Evolutionary conservation across 305 asterid genomes (phyloP).

Genomic region (Stenogyne calaminthoides): DNA sequence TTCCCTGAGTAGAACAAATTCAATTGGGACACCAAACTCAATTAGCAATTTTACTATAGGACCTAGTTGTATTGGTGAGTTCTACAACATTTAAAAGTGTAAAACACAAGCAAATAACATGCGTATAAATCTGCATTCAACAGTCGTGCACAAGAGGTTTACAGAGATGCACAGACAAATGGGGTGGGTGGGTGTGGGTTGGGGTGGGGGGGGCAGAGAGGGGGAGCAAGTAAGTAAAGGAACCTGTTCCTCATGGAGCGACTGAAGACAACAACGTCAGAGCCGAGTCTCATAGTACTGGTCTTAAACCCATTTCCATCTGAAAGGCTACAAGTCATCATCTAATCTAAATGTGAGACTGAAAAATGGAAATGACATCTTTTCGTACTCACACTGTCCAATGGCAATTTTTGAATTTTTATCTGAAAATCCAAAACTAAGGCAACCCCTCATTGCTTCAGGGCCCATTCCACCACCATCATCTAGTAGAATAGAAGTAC

Average conservation of each 20-base stretch:
- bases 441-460: slow-evolving; percentile 78
- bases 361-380: slow-evolving; percentile 12
- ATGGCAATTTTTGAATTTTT: slow-evolving; percentile 72
- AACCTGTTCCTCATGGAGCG: slow-evolving; percentile 66
- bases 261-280: slow-evolving; percentile 88
- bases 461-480: slow-evolving; percentile 97
- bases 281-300: slow-evolving; percentile 97
- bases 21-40: neutral
- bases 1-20: neutral
- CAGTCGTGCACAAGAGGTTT: neutral
- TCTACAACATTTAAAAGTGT: slow-evolving; percentile 3
- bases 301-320: slow-evolving; percentile 99
- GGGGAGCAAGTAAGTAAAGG: slow-evolving; percentile 6
- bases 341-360: slow-evolving; percentile 18
- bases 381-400: slow-evolving; percentile 72
- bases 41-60: slow-evolving; percentile 11
- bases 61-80: neutral
- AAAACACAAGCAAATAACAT: slow-evolving; percentile 13
- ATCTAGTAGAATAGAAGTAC: slow-evolving; percentile 51
- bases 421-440: slow-evolving; percentile 98
- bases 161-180: slow-evolving; percentile 13
- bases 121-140: neutral
- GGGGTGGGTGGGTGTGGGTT: too few relatives aligned
- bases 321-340: slow-evolving; percentile 46
- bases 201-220: too few relatives aligned